These are phyloP conservation scores for Lathyrus tuberosus DNA, from an alignment of 306 rosid species.

Conservation along the genomic window DNA sequence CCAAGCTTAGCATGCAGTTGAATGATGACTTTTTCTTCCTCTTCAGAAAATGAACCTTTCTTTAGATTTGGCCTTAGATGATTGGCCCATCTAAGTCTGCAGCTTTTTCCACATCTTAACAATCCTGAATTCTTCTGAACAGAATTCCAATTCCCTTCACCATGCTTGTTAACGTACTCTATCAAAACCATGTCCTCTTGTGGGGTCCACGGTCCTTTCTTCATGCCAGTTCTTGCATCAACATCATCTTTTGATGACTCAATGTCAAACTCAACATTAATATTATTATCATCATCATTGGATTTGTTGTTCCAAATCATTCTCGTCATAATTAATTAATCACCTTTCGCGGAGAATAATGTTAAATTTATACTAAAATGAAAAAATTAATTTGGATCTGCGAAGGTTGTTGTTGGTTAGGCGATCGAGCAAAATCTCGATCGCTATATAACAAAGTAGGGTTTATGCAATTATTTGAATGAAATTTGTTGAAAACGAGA, in stretches of 20 bases:
- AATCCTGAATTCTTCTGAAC: constrained; percentile 70
- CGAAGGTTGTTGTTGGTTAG: no score
- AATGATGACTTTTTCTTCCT: constrained; percentile 64
- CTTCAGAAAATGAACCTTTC: constrained; percentile 64
- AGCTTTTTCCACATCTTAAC: constrained; percentile 80
- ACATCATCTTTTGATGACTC: constrained; percentile 9
- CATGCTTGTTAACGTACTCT: constrained; percentile 68
- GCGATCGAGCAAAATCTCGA: background rate
- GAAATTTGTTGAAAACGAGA: background rate
- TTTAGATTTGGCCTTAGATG: constrained; percentile 83
- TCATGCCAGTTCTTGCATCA: constrained; percentile 36
- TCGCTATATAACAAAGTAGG: background rate
- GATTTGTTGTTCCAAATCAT: constrained; percentile 4
- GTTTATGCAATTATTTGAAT: background rate
- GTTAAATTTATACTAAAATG: background rate
- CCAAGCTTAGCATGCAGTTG: constrained; percentile 81
- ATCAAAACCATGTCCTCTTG: constrained; percentile 61
- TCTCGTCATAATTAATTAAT: constrained; percentile 28
- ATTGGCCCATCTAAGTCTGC: constrained; percentile 90
- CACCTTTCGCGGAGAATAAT: background rate
- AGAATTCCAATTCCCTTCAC: constrained; percentile 89
- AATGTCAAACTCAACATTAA: background rate
- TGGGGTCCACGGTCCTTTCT: constrained; percentile 86
- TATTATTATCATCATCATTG: background rate
- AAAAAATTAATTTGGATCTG: no score